These are phyloP conservation scores for Leishmania aethiopica DNA, from an alignment of 208 protist species.

Conservation along the genomic window DNA sequence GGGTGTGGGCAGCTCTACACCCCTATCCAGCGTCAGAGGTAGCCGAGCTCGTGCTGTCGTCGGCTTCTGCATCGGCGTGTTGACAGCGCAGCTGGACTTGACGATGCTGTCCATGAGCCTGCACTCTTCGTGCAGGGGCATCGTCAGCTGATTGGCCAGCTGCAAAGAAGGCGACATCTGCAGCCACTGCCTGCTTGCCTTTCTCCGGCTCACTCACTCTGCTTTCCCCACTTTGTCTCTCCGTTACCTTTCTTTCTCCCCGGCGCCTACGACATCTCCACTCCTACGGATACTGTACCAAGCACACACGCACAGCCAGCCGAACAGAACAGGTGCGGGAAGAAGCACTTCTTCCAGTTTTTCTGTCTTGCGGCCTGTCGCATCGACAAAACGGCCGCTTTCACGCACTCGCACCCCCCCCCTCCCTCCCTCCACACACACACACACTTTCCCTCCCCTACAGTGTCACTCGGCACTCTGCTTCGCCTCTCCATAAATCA, in stretches of 20 bases:
- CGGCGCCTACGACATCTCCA: background rate
- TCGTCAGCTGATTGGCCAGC: background rate
- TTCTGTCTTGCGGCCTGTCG: background rate
- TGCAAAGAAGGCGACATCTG: background rate
- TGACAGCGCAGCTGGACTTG: background rate
- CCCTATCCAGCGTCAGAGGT: background rate
- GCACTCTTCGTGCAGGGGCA: background rate
- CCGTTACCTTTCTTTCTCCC: background rate
- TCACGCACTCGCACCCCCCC: background rate
- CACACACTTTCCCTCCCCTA: no score
- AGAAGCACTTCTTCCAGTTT: background rate
- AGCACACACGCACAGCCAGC: background rate
- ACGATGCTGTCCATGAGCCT: background rate
- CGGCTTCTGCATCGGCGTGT: background rate
- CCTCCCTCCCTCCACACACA: no score
- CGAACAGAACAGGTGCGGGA: background rate
- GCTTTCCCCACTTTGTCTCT: background rate
- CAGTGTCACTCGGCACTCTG: background rate
- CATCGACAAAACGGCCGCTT: background rate
- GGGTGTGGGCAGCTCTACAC: background rate
- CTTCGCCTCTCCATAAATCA: background rate
- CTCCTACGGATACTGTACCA: background rate
- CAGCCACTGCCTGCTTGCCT: background rate
- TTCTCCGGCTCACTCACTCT: background rate
- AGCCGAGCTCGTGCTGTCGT: background rate